These are phyloP conservation scores for Penicillium cinerascens DNA, from an alignment of 495 filamentous ascomycete genomes.

Conservation along the genomic window DNA sequence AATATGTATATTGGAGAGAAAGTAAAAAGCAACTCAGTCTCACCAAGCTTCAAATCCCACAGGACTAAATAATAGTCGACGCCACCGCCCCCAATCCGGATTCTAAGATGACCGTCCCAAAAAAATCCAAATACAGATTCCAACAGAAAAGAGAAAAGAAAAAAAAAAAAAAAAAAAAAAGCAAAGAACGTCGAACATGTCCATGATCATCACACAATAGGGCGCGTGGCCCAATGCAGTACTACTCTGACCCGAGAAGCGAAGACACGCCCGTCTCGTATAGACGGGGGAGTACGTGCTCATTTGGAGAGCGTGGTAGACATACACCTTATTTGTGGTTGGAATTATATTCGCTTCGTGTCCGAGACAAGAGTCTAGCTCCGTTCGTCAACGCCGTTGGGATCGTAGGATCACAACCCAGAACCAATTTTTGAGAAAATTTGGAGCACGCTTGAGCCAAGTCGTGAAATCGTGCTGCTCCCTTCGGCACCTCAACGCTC, in stretches of 20 bases:
- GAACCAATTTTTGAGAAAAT: neutral
- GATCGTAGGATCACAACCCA: neutral
- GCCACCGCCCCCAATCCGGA: slow-evolving; percentile 18
- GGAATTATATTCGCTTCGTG: neutral
- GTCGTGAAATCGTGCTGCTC: slow-evolving; percentile 33
- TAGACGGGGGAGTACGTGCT: neutral
- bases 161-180: slow-evolving; percentile 4
- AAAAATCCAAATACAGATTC: slow-evolving; percentile 18
- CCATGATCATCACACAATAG: slow-evolving; percentile 20
- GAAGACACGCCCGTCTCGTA: neutral
- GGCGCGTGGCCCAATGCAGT: slow-evolving; percentile 15
- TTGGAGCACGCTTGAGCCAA: neutral
- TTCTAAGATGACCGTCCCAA: slow-evolving; percentile 19
- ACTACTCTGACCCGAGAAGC: neutral
- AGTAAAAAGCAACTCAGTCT: neutral
- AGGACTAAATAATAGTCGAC: slow-evolving; percentile 12
- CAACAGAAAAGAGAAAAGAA: slow-evolving; percentile 6
- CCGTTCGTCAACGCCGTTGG: neutral
- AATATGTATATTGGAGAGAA: slow-evolving; percentile 8
- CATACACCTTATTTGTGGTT: no score
- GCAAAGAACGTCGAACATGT: slow-evolving; percentile 14
- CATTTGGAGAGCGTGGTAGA: neutral
- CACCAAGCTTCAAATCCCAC: neutral
- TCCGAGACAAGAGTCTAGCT: neutral
- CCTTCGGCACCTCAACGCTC: slow-evolving; percentile 27